Evolutionary conservation across 192 early-diverging fungal species (phyloP), one percentile per base, ranked within the genome.

Genomic region (Obelidium mucronatum): DNA sequence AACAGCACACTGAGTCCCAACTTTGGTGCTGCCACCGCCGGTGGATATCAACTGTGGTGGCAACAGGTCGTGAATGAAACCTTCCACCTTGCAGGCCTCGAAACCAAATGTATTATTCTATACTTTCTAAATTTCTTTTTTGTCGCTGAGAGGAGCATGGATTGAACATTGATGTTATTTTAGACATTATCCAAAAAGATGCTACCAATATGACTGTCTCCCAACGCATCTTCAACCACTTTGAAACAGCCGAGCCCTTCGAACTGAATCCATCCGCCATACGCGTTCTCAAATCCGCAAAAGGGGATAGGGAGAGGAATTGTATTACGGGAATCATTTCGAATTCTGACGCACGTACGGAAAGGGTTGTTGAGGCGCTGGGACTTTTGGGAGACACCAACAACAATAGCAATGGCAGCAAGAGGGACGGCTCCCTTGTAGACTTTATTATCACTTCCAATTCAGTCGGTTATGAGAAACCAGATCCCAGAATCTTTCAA

Each of bases 401-500:
- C n/a, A n/a, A n/a, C n/a, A n/a, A n/a, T n/a, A n/a, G n/a, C n/a
- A n/a, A n/a, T n/a, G n/a, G n/a, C n/a, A n/a, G 51, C 26, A 48
- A 71, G 24, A 26, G 31, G 4, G 53, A 24, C 11, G 22, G 22
- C 2, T 31, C 30, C 36, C 42, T 63, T 22, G 3, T 76, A 24
- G 75, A 76, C 36, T 76, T 76, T 28, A 15, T 52, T 31, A 31
- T 70, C 24, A 73, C 69, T 3, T 73, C 67, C 1, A 62, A 73
- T 52, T 28, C 35, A 52, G 33, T 31, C 24, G 76, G 76, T 13
- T 15, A 17, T 3, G 44, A 22, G 39, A 78, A 78, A 59, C 76
- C 76, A 15, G 69, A 73, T 63, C 65, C 36, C 3, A 19, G 54
- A 2, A 78, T 78, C 33, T 78, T 74, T 40, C 28, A 78, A 35